Evolutionary conservation across 805 yeast species (phyloP), one percentile per base, ranked within the genome.

Genomic region (Sugiyamaella marilandica): DNA sequence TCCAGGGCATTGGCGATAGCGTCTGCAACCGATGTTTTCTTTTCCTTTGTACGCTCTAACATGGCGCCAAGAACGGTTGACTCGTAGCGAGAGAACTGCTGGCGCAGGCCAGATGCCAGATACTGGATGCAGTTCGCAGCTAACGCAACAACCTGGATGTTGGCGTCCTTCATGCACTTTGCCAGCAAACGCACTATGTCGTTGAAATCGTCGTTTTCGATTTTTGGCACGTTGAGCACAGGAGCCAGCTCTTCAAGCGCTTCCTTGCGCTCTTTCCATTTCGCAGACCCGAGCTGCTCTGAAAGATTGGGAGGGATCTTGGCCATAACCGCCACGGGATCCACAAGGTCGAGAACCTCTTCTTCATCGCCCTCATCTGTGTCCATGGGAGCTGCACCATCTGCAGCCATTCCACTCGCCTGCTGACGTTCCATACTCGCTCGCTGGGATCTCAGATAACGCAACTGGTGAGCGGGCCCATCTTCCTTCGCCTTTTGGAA

Each of bases 241-340:
- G 55, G 59, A 2, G 52, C 54, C 9, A 77, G 65, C 56, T 82
- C 90, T 46, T 87, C 92, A 52, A 94, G 73, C 0, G 79, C 88
- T 59, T 87, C 97, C 53, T 87, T 89, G 57, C 99, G 77, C 49
- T 91, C 97, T 64, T 90, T 89, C 99, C 99, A 94, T 62, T 85
- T 83, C 0, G 82, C 56, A 1, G 91, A 83, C 1, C 74, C 65
- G 32, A 89, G 70, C 58, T 81, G 72, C 1, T 73, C 63, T 29
- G 75, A 62, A 52, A 89, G 78, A 60, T 84, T 84, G 2, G 70
- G 61, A 0, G 97, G 96, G 1, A 91, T 60, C 56, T 81, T 80
- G 16, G 79, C 68, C 32, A 86, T 65, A 0, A 91, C 82, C 26
- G 83, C 83, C 5, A 82, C 84, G 0, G 92, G 84, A 11, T 82